Evolutionary conservation across 495 filamentous ascomycete genomes (phyloP).

Genomic region (Penicillium cosmopolitanum): DNA sequence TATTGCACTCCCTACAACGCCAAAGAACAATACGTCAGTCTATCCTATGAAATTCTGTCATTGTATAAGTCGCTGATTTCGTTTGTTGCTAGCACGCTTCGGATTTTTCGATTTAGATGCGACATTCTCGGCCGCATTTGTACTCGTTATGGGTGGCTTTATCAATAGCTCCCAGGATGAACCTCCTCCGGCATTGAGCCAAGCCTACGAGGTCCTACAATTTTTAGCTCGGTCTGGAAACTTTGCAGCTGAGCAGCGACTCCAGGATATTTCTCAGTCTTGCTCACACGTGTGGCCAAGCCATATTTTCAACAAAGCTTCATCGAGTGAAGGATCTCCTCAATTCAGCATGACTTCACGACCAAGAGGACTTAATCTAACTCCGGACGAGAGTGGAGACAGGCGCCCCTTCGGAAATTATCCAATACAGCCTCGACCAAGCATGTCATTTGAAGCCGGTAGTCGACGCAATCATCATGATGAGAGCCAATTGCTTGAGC

Average conservation of each 20-base stretch:
- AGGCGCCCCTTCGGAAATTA: too few relatives aligned
- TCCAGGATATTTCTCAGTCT: constrained; percentile 29
- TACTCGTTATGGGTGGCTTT: constrained; percentile 28
- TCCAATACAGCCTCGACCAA: too few relatives aligned
- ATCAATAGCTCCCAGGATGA: constrained; percentile 12
- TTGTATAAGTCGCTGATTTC: not conserved
- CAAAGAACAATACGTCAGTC: constrained; percentile 26
- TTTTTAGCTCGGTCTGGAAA: constrained; percentile 27
- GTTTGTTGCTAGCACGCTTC: constrained; percentile 19
- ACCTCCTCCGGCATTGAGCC: constrained; percentile 19
- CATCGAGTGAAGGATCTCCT: not conserved
- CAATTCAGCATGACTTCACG: not conserved
- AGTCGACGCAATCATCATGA: not conserved
- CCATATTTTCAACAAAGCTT: constrained; percentile 3
- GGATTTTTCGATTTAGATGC: constrained; percentile 33
- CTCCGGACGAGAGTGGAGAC: too few relatives aligned
- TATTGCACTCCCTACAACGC: constrained; percentile 21
- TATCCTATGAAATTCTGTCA: not conserved
- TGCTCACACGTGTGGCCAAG: constrained; percentile 25
- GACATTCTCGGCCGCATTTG: constrained; percentile 31
- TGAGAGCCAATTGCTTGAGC: constrained; percentile 23
- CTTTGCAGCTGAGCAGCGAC: constrained; percentile 21
- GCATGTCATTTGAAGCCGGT: too few relatives aligned
- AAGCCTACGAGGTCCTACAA: constrained; percentile 24
- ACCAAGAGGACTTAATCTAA: not conserved